Evolutionary conservation across 129 eudicot genomes (phyloP), one percentile per base, ranked within the genome.

Genomic region (Flaveria bidentis): DNA sequence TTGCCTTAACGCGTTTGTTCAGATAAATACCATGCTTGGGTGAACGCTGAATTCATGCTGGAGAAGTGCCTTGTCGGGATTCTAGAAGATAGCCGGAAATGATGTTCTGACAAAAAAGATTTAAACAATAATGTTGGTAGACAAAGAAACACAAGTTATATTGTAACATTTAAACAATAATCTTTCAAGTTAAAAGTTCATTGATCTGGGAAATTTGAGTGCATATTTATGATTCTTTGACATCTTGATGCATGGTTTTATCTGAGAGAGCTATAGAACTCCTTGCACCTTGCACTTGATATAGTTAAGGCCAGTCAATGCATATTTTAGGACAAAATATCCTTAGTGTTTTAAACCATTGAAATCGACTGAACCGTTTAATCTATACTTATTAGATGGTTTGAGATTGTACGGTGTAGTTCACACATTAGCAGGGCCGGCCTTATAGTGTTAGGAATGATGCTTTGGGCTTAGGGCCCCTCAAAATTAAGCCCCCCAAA

Each of bases 1-100:
- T 58, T 16, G 5, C 69, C 75, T 58, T 82, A 64, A 76, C 42
- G 18, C 49, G 8, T 41, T 69, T 72, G 65, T 47, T 73, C 39
- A 77, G 86, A 82, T 73, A 82, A 82, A 73, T 82, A 82, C 76
- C 86, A 82, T 82, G 86, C 86, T 36, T 82, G 86, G 86, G 86
- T 82, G 72, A 82, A 82, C 73, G 82, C 82, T 0, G 86, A 82
- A 23, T 77, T 82, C 58, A 77, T 82, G 79, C 26, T 82, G 67
- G 86, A 82, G 66, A 82, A 82, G 50, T 82, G 86, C 75, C 86
- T 82, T 12, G 86, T 82, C 3, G 86, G 82, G 62, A 67, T 67
- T 72, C 39, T 82, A 58, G 82, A 82, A 66, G 86, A 82, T 10
- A 82, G 72, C 78, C 62, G 79, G 17, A 73, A 50, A 67, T 77